phyloP scores from a whole-genome alignment of 108 stramenopile species.

The Parietichytrium sp. region DNA sequence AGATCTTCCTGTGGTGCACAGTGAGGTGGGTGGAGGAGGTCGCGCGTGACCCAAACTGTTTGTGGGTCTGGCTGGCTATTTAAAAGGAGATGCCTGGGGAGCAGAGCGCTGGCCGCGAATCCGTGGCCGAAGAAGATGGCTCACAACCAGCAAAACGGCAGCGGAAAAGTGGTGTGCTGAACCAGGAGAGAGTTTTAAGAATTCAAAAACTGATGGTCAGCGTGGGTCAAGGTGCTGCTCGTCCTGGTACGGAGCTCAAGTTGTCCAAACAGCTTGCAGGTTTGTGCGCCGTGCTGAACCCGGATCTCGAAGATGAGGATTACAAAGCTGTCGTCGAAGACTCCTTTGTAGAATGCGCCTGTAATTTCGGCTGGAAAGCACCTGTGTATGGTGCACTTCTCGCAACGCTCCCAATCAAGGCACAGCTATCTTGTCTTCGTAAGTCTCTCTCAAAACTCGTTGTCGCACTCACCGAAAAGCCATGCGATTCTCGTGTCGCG shows the following conservation, averaged over 20 bases:
- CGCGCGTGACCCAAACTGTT: too few species aligned
- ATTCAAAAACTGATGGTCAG: constrained; percentile 15
- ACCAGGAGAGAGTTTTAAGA: too few species aligned
- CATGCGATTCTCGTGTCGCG: background rate
- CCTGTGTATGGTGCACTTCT: constrained; percentile 15
- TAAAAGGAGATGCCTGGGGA: too few species aligned
- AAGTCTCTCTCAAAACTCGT: background rate
- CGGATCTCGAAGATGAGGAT: constrained; percentile 13
- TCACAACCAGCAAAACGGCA: too few species aligned
- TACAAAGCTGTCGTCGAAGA: background rate
- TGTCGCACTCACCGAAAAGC: background rate
- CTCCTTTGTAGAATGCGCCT: background rate
- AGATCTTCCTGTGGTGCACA: too few species aligned
- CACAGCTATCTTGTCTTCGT: background rate
- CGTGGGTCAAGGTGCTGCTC: background rate
- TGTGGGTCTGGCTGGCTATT: too few species aligned
- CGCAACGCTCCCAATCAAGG: background rate
- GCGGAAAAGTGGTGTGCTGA: too few species aligned
- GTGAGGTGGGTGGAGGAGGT: too few species aligned
- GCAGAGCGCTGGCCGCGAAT: too few species aligned
- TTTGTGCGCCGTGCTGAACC: background rate
- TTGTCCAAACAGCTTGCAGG: background rate
- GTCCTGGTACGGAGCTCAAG: background rate
- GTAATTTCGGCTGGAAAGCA: constrained; percentile 33
- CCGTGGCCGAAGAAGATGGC: too few species aligned